Conservation (phyloP, 129 eudicot genomes). For the Flaveria ramosissima region DNA sequence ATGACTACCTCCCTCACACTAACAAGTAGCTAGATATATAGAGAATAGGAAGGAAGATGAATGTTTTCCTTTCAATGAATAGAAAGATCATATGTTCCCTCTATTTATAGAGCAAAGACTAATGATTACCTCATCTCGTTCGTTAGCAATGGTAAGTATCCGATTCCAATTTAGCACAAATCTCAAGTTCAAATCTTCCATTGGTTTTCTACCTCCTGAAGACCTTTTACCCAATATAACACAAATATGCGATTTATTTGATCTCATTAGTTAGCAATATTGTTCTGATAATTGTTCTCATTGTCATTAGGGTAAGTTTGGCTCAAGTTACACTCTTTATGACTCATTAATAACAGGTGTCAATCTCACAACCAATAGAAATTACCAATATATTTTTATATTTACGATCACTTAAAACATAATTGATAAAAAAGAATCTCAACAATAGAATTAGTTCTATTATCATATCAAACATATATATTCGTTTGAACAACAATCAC, state of each 20-base stretch:
- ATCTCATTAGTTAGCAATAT: too few species aligned
- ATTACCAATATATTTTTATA: neutral
- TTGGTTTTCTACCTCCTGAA: too few species aligned
- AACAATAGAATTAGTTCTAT: conserved; percentile 18
- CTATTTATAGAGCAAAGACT: conserved; percentile 33
- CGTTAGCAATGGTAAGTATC: too few species aligned
- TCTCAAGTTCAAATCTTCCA: too few species aligned
- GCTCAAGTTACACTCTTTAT: neutral
- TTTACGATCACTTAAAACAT: neutral
- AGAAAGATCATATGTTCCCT: conserved; percentile 21
- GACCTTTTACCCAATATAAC: too few species aligned
- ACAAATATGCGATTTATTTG: too few species aligned
- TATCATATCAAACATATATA: conserved; percentile 20
- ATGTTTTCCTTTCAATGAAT: conserved; percentile 23
- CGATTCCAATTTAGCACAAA: too few species aligned
- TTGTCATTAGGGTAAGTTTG: conserved; percentile 3
- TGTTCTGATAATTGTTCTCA: too few species aligned
- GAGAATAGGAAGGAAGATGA: conserved; percentile 16
- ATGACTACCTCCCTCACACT: neutral
- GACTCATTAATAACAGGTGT: conserved; percentile 12
- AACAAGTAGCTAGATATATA: conserved; percentile 15
- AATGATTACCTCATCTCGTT: too few species aligned
- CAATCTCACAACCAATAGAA: conserved; percentile 5
- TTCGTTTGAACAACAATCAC: conserved; percentile 14
- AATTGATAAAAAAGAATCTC: conserved; percentile 19